Base-by-base conservation (phyloP, 306 rosid genomes). In the Vigna angularis region DNA sequence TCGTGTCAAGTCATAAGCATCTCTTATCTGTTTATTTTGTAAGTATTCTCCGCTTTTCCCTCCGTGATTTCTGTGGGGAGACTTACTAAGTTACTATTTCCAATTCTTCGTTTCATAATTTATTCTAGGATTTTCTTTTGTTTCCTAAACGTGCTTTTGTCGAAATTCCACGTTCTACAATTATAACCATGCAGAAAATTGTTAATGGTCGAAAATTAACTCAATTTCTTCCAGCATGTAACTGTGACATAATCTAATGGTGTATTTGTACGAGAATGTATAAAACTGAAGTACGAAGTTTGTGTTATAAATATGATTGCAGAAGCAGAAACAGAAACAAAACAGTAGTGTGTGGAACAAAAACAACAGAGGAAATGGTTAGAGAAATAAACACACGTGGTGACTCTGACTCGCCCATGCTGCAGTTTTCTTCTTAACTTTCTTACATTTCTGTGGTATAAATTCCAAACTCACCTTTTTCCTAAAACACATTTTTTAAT, bases 11-110 rank as follows among this genome's bases (percentile, higher is more conserved):
- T 34, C 47, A 32, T 13, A 32, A 36, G 49, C 49, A 36, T 65
- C 70, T 38, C 48, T 63, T 26, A 58, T 8, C 40, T 56, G 62
- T 56, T 56, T 22, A 56, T 24, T 59, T 28, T 59, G 66, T 58
- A 58, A 26, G 38, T 16, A 9, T 36, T 65, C 51, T 40, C 70
- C 51, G n/a, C 51, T 18, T 40, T 65, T 65, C 20, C 51, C 70
- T 40, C 70, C 70, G 70, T 40, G 70, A 65, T 65, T 65, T 65
- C 70, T 40, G 20, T 18, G 17, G n/a, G 17, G 0, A 65, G 4
- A 65, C 7, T 20, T 61, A 30, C 22, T 26, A 26, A 26, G 28
- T 26, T 26, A 26, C 28, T 15, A 61, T 17, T 61, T 61, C 44
- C 6, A 15, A 15, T 14, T 58, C 34, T 1, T 9, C 7, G 13